A percentile compares a stretch with the other conserved stretches of the same genome.
Conservation (phyloP, 169 alveolate genomes). For the Neospora caninum region DNA sequence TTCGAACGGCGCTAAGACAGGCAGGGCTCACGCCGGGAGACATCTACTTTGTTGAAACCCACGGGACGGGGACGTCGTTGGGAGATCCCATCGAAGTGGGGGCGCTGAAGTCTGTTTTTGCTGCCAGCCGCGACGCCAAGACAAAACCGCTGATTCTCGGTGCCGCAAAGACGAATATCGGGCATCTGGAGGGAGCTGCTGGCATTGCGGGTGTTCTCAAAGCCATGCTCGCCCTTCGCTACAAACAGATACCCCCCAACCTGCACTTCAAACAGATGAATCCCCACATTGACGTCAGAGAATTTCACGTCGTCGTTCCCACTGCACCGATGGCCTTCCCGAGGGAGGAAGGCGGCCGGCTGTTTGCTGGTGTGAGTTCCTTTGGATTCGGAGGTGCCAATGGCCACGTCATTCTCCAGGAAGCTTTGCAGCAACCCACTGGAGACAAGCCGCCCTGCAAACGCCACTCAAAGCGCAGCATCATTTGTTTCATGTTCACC, state of each 20-base stretch:
- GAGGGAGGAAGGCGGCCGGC: slow-evolving; percentile 47
- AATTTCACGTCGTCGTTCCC: slow-evolving; percentile 76
- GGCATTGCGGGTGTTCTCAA: slow-evolving; percentile 81
- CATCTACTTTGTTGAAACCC: slow-evolving; percentile 76
- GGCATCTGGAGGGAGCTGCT: slow-evolving; percentile 86
- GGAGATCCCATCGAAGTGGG: slow-evolving; percentile 83
- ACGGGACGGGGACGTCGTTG: slow-evolving; percentile 82
- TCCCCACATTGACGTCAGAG: slow-evolving; percentile 81
- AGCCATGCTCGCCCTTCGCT: slow-evolving; percentile 73
- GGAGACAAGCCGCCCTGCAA: slow-evolving; percentile 35
- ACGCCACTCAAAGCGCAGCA: slow-evolving; percentile 61
- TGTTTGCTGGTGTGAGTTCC: slow-evolving; percentile 76
- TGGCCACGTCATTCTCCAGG: slow-evolving; percentile 79
- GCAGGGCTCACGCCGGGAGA: slow-evolving; percentile 72
- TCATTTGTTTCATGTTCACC: slow-evolving; percentile 73
- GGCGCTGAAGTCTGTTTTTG: slow-evolving; percentile 75
- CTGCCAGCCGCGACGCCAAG: slow-evolving; percentile 69
- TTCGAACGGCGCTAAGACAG: slow-evolving; percentile 73
- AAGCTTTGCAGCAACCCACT: slow-evolving; percentile 56
- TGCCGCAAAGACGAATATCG: slow-evolving; percentile 84
- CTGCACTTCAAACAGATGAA: slow-evolving; percentile 78
- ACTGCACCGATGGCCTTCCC: slow-evolving; percentile 63
- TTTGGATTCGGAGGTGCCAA: slow-evolving; percentile 84
- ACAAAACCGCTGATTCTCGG: slow-evolving; percentile 80
- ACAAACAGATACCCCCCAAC: slow-evolving; percentile 79